Evolutionary conservation across 192 early-diverging fungal species (phyloP), one percentile per base, ranked within the genome.

Genomic region (Cetraspora pellucida): DNA sequence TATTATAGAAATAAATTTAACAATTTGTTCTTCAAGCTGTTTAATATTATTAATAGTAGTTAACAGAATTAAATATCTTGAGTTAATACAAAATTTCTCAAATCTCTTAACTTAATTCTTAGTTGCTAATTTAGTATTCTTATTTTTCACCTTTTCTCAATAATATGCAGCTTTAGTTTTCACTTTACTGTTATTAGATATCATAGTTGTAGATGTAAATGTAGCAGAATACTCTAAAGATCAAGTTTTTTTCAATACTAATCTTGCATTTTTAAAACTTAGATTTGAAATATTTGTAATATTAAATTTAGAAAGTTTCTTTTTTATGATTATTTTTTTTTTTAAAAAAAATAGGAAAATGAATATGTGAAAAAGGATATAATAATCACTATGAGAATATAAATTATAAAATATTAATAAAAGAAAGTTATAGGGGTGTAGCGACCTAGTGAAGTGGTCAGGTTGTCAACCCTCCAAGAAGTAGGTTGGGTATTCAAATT

Each of bases 101-200:
- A 71, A 71, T 37, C 16, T 21, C 16, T 19, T 23, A 14, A 54
- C 2, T 49, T 49, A 71, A 71, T 71, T 71, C 54, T 21, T 2
- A 37, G 68, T 71, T 55, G 31, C 27, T 27, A 30, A 21, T 50
- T 54, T 25, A 71, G 50, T 70, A 71, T 71, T 71, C 21, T 10
- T 9, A 37, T 46, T 43, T 17, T 25, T 67, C 17, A 30, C 28
- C 16, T 67, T 67, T 8, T 67, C 0, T 23, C 21, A 2, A 46
- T 67, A 46, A 47, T 52, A 5, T 52, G 2, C 9, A 5, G 2
- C 9, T 52, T 52, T 52, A 52, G 49, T 9, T 52, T 52, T 2
- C 10, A 9, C 49, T 52, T 52, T 9, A 9, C 49, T 52, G 9
- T 2, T 52, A 52, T 52, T 52, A 19, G 49, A 9, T 9, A 52